Base-by-base conservation (phyloP, 495 filamentous ascomycete species). In the Hypoxylon crocopeplum region DNA sequence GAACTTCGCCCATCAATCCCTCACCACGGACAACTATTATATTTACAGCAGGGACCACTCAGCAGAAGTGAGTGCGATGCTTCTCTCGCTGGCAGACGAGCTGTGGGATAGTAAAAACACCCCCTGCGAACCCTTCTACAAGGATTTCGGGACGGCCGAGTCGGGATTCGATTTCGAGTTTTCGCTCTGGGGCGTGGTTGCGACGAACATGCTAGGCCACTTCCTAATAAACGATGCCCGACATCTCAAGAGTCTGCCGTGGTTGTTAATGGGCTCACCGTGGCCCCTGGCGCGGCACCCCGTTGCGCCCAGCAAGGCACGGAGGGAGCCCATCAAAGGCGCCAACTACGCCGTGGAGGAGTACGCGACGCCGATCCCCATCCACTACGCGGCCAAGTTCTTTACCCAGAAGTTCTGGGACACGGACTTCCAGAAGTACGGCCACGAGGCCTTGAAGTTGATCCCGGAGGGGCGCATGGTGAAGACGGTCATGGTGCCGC, bases 371-470 rank as follows among this genome's bases (percentile, higher is more conserved):
- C 61, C 59, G 20, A 4, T 71, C 3, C 56, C 61, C n/a, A 2
- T 68, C 17, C 44, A 56, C 0, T 57, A 51, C 36, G 21, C 62
- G 7, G 52, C 45, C 27, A 61, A 62, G 34, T 50, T 72, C 11
- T 72, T 72, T 47, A 49, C 1, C 1, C 29, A 64, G 40, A n/a
- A 22, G 0, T 72, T 70, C 46, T 72, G 69, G 69, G 25, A 57
- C 10, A 22, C 16, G 5, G 46, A 62, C 4, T 59, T 59, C 46
- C 13, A 0, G 1, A 16, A 6, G 2, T 68, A 53, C 29, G 62
- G 67, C 11, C 36, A 25, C 21, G 36, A 48, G 1, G 44, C 64
- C 17, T 1, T 69, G 8, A 66, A 59, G 42, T 24, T 65, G 27
- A 10, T 21, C 22, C 13, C 59, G 7, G 29, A 15, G 11, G 11